phyloP scores from a whole-genome alignment of 345 rosid genomes.

The Pseudoturritis turrita region DNA sequence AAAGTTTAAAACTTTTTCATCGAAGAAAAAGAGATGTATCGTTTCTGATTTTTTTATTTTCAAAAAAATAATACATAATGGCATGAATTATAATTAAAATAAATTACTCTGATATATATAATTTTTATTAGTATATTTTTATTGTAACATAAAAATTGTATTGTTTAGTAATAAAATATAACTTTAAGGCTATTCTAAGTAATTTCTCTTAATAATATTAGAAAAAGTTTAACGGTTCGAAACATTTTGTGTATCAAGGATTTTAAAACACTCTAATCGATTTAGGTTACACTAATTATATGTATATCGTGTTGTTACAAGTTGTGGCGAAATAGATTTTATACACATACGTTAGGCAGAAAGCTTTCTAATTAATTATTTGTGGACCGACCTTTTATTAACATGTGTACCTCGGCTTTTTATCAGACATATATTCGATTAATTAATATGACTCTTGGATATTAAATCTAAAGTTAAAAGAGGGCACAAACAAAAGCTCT shows the following conservation, averaged over 20 bases:
- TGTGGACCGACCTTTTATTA: constrained; percentile 15
- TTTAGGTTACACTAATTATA: not conserved
- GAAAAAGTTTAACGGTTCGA: not conserved
- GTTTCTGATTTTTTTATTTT: too few species aligned
- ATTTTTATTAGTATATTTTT: too few species aligned
- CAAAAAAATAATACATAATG: too few species aligned
- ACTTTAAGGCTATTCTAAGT: too few species aligned
- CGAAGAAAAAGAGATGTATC: too few species aligned
- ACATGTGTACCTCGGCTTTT: constrained; percentile 13
- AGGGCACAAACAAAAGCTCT: not conserved
- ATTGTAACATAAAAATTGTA: too few species aligned
- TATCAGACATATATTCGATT: constrained; percentile 9
- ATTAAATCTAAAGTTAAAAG: constrained; percentile 6
- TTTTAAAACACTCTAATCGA: not conserved
- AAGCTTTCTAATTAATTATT: not conserved
- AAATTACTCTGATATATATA: too few species aligned
- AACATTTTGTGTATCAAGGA: not conserved
- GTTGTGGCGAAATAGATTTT: not conserved
- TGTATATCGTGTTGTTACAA: not conserved
- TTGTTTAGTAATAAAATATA: too few species aligned
- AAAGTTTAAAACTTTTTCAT: too few species aligned
- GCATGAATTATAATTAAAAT: too few species aligned
- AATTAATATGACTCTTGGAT: not conserved
- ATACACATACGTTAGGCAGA: constrained; percentile 4
- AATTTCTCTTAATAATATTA: too few species aligned